Base-by-base conservation (phyloP, 2,329 filamentous ascomycete species). In the Stachybotrys elegans region DNA sequence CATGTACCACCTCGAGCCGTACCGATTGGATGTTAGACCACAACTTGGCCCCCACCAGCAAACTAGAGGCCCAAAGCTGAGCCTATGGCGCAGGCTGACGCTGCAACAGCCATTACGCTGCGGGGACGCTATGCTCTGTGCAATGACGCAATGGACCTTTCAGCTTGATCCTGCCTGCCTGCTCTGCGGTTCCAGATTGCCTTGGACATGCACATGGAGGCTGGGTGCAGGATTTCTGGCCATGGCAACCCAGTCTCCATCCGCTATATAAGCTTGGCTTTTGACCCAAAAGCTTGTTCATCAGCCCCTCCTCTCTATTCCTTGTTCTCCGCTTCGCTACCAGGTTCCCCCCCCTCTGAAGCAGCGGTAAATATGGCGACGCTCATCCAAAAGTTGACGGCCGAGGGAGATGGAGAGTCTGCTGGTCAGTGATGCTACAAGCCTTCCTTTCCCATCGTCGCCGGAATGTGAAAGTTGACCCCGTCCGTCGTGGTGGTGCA, bases 371-470 rank as follows among this genome's bases (percentile, higher is more conserved):
- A 36, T 17, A 56, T 56, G 54, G 38, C 52, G 8, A 46, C 50
- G 14, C 54, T 56, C 31, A 29, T 42, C 23, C 47, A 57, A 12
- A 55, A 48, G 14, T 45, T 56, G 29, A 55, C 45, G 21, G 54
- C 54, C 48, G 56, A 54, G 47, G 54, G 54, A 48, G 54, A 54
- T 44, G 43, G 52, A 5, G 54, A 56, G 47, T 55, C 54, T 19
- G 54, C 52, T 44, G 54, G 54, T 55, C 22, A 46, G 34, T 36
- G 41, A 43, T 2, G 6, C 25, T 27, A 5, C 19, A 31, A 23
- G 12, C 43, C 34, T 32, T 19, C 19, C 22, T 17, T 21, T 38
- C 22, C 25, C 42, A 12, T 13, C 42, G 13, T n/a, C 7, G n/a
- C 35, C 21, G 22, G 20, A 19, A 4, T 5, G 34, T 16, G 37